A percentile compares a stretch with the other conserved stretches of the same genome.
Conservation (phyloP, 176 grass and related monocot genomes). For the Stipa capillata region DNA sequence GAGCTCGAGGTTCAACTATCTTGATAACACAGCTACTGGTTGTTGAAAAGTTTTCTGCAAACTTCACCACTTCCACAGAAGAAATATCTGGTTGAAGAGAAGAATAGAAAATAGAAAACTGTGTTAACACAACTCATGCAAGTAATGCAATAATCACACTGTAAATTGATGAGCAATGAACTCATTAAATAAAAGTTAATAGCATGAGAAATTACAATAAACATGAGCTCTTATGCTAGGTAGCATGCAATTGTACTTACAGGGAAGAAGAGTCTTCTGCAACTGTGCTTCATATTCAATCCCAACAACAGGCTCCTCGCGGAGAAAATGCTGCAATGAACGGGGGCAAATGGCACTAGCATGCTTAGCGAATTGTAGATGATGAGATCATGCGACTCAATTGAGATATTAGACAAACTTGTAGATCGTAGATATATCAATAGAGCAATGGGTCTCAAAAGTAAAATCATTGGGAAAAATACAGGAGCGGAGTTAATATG, state of each 20-base stretch:
- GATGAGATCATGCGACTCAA: constrained; percentile 5
- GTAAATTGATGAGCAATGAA: too few species aligned
- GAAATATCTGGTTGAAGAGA: constrained; percentile 65
- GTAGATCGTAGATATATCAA: not conserved
- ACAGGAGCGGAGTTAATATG: constrained; percentile 15
- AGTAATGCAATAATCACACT: not conserved
- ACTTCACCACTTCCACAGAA: constrained; percentile 75
- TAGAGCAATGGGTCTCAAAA: not conserved
- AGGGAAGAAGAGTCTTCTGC: constrained; percentile 93
- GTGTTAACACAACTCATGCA: not conserved
- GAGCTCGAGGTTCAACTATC: constrained; percentile 78
- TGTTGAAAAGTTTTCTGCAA: constrained; percentile 83
- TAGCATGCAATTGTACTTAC: constrained; percentile 41
- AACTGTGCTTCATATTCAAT: constrained; percentile 97
- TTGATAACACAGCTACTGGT: constrained; percentile 96
- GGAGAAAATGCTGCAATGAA: constrained; percentile 85
- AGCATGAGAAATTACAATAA: constrained; percentile 19
- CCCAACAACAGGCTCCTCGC: constrained; percentile 78
- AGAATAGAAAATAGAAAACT: constrained; percentile 1
- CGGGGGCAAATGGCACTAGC: not conserved
- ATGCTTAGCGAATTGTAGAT: constrained; percentile 6
- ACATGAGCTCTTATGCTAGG: too few species aligned
- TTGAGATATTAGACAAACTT: constrained; percentile 5
- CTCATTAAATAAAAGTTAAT: not conserved
- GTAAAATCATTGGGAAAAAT: not conserved